Evolutionary conservation across 2,329 filamentous ascomycete genomes (phyloP).

Genomic region (Ambrosiella beaveri): DNA sequence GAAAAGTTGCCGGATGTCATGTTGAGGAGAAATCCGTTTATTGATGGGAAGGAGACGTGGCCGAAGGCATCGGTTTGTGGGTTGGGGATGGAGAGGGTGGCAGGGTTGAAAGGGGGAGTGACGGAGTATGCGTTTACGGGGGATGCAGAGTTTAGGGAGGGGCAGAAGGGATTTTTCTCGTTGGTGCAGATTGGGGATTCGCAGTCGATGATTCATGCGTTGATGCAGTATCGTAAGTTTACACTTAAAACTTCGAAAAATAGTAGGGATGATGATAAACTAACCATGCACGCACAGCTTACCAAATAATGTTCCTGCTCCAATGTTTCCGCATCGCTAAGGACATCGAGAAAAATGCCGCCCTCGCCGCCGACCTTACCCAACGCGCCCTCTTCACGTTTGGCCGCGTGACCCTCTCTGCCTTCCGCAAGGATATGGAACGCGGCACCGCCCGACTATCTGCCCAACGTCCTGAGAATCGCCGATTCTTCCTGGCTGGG

Average conservation of each 20-base stretch:
- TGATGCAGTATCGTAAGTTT: slow-evolving; percentile 28
- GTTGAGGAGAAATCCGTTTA: slow-evolving; percentile 62
- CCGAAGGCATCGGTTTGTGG: slow-evolving; percentile 63
- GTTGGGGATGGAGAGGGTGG: slow-evolving; percentile 55
- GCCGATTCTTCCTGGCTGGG: slow-evolving; percentile 79
- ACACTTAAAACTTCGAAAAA: not conserved
- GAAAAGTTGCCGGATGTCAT: slow-evolving; percentile 54
- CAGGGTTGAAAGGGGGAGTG: slow-evolving; percentile 30
- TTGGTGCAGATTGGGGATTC: slow-evolving; percentile 66
- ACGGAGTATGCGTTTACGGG: slow-evolving; percentile 63
- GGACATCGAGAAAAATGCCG: slow-evolving; percentile 65
- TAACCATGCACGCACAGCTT: slow-evolving; percentile 33
- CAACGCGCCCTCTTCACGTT: slow-evolving; percentile 87
- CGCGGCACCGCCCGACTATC: slow-evolving; percentile 66
- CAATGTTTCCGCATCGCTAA: slow-evolving; percentile 87
- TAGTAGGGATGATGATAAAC: slow-evolving; percentile 36
- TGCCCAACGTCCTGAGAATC: slow-evolving; percentile 69
- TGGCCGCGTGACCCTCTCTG: slow-evolving; percentile 70
- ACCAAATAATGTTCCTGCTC: slow-evolving; percentile 84
- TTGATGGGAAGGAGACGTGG: slow-evolving; percentile 79
- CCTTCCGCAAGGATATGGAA: slow-evolving; percentile 59
- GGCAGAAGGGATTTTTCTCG: slow-evolving; percentile 58
- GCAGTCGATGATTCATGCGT: slow-evolving; percentile 65
- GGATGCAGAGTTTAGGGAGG: slow-evolving; percentile 51
- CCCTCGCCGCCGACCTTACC: slow-evolving; percentile 69